Evolutionary conservation across 306 rosid genomes (phyloP).

Genomic region (Aeschynomene evenia): DNA sequence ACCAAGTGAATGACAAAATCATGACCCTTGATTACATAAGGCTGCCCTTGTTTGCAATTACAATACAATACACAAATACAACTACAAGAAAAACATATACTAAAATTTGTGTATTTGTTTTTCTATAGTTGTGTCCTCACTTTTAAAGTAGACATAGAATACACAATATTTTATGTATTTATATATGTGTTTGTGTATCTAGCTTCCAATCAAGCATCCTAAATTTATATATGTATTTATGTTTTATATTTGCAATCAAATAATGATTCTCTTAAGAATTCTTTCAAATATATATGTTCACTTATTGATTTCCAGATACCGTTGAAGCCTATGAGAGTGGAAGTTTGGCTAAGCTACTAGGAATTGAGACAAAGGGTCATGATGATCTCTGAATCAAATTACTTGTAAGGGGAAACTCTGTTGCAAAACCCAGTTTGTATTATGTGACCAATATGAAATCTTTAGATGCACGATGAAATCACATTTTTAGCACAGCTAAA

Average conservation of each 20-base stretch:
- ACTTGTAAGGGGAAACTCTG: conserved; percentile 6
- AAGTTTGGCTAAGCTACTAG: conserved; percentile 62
- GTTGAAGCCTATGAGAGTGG: conserved; percentile 79
- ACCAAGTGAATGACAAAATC: too few species aligned
- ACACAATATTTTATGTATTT: too few species aligned
- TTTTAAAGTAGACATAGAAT: too few species aligned
- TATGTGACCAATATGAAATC: conserved; percentile 12
- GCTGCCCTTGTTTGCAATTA: too few species aligned
- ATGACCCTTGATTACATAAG: too few species aligned
- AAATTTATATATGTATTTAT: too few species aligned
- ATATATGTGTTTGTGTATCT: too few species aligned
- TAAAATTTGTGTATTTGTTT: too few species aligned
- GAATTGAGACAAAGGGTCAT: conserved; percentile 38
- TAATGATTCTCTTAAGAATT: not conserved
- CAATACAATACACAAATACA: too few species aligned
- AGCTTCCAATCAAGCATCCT: too few species aligned
- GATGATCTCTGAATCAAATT: conserved; percentile 58
- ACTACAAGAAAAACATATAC: too few species aligned
- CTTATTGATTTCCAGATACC: conserved; percentile 58
- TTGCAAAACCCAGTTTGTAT: not conserved
- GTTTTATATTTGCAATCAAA: not conserved
- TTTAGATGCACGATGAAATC: conserved; percentile 9
- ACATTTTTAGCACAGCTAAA: conserved; percentile 15
- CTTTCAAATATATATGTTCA: conserved; percentile 3
- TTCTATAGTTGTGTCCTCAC: too few species aligned